A percentile compares a stretch with the other conserved stretches of the same genome.
These are phyloP conservation scores for Phaeolepiota aurea DNA, from an alignment of 768 basidiomycete genomes.

Conservation along the genomic window DNA sequence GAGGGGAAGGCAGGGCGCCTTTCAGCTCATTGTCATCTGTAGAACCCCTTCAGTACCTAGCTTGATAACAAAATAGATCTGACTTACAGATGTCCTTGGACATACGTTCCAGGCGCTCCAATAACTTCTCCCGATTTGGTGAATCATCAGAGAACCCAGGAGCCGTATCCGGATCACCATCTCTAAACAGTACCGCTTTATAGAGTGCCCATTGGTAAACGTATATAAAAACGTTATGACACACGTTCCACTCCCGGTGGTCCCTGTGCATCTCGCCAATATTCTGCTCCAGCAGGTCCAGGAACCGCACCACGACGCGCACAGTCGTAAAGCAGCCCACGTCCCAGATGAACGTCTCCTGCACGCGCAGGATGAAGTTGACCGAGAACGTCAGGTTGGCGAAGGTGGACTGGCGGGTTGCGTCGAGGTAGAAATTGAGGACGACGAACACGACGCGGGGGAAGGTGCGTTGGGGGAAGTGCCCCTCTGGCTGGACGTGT, in stretches of 20 bases:
- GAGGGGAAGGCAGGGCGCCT: not conserved
- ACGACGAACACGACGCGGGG: slow-evolving; percentile 1
- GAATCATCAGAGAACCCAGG: too few relatives aligned
- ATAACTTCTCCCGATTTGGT: too few relatives aligned
- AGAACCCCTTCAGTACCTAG: not conserved
- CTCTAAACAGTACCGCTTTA: slow-evolving; percentile 2
- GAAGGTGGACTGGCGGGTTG: not conserved
- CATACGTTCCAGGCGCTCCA: not conserved
- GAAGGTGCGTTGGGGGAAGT: slow-evolving; percentile 2
- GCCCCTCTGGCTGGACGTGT: slow-evolving; percentile 1
- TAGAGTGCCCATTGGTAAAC: slow-evolving; percentile 4
- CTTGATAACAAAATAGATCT: not conserved
- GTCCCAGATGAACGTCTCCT: slow-evolving; percentile 6
- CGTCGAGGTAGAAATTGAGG: slow-evolving; percentile 3
- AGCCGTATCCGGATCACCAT: too few relatives aligned
- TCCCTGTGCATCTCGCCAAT: slow-evolving; percentile 1
- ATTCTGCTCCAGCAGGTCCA: slow-evolving; percentile 1
- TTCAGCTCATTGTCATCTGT: not conserved
- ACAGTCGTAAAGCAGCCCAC: slow-evolving; percentile 4
- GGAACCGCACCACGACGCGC: slow-evolving; percentile 3
- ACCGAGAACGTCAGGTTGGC: slow-evolving; percentile 2
- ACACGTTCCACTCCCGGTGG: not conserved
- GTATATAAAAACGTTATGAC: slow-evolving; percentile 3
- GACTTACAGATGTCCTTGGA: not conserved
- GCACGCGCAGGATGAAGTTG: slow-evolving; percentile 5